phyloP scores from a whole-genome alignment of 208 protist genomes.

The Vickermania spadyakhi region DNA sequence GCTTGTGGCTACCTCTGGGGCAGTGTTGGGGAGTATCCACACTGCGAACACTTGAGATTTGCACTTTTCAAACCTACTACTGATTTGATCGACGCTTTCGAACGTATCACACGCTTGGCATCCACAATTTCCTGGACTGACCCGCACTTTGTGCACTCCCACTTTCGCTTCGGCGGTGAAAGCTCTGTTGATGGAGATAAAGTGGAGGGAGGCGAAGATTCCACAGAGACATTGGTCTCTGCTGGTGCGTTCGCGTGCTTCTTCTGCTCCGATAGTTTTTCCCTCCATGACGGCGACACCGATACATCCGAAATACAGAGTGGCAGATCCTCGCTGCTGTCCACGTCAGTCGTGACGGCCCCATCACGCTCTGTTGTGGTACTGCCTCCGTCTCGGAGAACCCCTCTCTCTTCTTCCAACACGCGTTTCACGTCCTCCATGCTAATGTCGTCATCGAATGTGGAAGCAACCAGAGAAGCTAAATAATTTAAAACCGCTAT shows the following conservation, averaged over 20 bases:
- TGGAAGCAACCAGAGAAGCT: slow-evolving; percentile 41
- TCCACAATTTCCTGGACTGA: slow-evolving; percentile 18
- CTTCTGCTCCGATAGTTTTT: neutral
- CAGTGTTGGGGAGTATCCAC: neutral
- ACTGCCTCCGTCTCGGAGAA: neutral
- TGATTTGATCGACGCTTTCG: slow-evolving; percentile 2
- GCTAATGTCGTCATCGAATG: slow-evolving; percentile 25
- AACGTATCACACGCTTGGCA: slow-evolving; percentile 21
- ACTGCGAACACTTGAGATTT: neutral
- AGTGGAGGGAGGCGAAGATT: neutral
- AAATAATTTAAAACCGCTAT: slow-evolving; percentile 24
- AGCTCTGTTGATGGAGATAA: neutral
- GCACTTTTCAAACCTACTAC: neutral
- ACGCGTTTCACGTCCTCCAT: slow-evolving; percentile 22
- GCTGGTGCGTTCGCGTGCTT: neutral
- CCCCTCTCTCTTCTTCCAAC: neutral
- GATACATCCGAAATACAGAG: neutral
- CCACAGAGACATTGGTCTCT: neutral
- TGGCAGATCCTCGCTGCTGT: neutral
- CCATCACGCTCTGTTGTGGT: neutral
- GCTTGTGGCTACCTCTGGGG: too few relatives aligned
- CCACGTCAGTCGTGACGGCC: neutral
- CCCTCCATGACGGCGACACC: neutral
- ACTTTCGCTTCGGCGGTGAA: slow-evolving; percentile 9
- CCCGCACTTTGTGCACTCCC: slow-evolving; percentile 40